Evolutionary conservation across 495 filamentous ascomycete genomes (phyloP).

Genomic region (Acidiella bohemica): DNA sequence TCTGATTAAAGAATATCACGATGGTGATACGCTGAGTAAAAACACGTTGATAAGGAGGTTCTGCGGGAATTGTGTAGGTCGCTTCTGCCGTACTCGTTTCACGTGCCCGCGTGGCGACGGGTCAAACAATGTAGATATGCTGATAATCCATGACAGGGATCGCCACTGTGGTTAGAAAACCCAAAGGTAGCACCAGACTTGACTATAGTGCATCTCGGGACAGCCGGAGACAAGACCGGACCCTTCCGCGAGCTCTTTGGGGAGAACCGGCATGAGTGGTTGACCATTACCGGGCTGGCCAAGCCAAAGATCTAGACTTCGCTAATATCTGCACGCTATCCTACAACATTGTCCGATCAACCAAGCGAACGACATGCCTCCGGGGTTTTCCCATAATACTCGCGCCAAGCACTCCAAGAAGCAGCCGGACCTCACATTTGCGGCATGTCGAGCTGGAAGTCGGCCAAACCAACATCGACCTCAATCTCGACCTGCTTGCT

Average conservation of each 20-base stretch:
- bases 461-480: slow-evolving; percentile 3
- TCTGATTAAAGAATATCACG: slow-evolving; percentile 4
- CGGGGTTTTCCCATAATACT: no score
- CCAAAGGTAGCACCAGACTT: background rate
- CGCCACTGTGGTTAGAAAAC: background rate
- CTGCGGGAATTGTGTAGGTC: slow-evolving; percentile 11
- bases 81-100: background rate
- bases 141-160: background rate
- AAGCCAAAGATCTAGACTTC: slow-evolving; percentile 8
- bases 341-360: no score
- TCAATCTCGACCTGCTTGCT: background rate
- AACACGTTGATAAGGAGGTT: slow-evolving; percentile 9
- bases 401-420: background rate
- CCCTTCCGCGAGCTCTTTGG: slow-evolving; percentile 8
- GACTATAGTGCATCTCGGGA: slow-evolving; percentile 3
- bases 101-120: no score
- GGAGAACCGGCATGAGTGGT: slow-evolving; percentile 12
- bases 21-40: slow-evolving; percentile 9
- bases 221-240: slow-evolving; percentile 1
- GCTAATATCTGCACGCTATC: no score
- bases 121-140: no score
- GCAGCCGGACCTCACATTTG: no score
- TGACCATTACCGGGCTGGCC: background rate
- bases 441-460: slow-evolving; percentile 14
- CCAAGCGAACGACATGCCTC: no score